These are phyloP conservation scores for Pelargonium citronellum DNA, from an alignment of 441 rosid genomes.

Conservation along the genomic window DNA sequence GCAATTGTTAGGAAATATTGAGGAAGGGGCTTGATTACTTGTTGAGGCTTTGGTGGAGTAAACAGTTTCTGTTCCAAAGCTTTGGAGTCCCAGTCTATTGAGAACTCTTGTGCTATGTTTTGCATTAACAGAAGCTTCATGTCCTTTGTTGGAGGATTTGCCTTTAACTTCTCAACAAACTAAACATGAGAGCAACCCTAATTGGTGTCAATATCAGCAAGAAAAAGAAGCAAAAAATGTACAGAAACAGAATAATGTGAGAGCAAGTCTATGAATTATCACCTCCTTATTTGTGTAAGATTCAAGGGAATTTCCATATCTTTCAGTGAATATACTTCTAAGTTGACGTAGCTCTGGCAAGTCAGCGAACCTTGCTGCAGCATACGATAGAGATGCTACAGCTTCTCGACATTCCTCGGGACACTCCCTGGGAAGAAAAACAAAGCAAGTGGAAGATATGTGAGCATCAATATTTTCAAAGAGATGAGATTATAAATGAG, in stretches of 20 bases:
- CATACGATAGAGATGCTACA: slow-evolving; percentile 73
- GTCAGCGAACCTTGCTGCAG: slow-evolving; percentile 91
- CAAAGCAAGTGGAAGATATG: no score
- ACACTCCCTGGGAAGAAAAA: slow-evolving; percentile 51
- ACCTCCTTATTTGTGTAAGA: slow-evolving; percentile 67
- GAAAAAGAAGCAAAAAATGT: no score
- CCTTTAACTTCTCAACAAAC: slow-evolving; percentile 21
- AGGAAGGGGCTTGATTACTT: background rate
- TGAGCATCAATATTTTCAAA: no score
- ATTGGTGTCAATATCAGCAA: background rate
- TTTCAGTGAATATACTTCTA: slow-evolving; percentile 67
- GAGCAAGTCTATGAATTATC: slow-evolving; percentile 12
- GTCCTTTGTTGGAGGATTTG: slow-evolving; percentile 15
- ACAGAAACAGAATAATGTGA: no score
- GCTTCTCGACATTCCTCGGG: slow-evolving; percentile 82
- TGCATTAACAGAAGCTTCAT: slow-evolving; percentile 23
- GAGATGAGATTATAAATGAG: no score
- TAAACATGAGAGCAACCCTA: background rate
- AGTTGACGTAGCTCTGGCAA: slow-evolving; percentile 84
- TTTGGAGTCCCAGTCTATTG: slow-evolving; percentile 24
- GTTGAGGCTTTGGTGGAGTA: slow-evolving; percentile 11
- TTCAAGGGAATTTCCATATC: slow-evolving; percentile 58
- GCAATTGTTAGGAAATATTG: no score
- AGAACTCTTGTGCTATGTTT: slow-evolving; percentile 17
- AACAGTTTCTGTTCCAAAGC: slow-evolving; percentile 25